These are phyloP conservation scores for Dryadomyces quercus-mongolicae DNA, from an alignment of 2,329 filamentous ascomycete genomes.

Conservation along the genomic window DNA sequence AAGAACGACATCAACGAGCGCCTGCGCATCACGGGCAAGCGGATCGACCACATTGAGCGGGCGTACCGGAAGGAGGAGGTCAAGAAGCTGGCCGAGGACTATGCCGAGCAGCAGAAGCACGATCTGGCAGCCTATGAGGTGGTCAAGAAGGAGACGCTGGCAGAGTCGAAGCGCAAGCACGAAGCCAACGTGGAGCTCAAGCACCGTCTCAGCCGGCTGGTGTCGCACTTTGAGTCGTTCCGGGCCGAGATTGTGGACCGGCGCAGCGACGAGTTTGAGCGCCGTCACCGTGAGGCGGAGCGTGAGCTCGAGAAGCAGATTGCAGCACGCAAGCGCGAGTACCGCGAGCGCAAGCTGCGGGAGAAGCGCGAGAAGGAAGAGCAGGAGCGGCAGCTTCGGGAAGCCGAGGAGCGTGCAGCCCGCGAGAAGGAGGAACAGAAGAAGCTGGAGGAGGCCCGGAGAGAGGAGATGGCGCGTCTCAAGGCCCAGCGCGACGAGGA, in stretches of 20 bases:
- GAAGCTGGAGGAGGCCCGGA: slow-evolving; percentile 67
- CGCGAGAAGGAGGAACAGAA: slow-evolving; percentile 80
- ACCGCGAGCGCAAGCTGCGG: slow-evolving; percentile 67
- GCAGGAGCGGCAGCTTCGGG: slow-evolving; percentile 61
- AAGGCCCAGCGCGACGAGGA: slow-evolving; percentile 55
- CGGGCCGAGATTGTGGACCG: slow-evolving; percentile 71
- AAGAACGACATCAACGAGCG: slow-evolving; percentile 93
- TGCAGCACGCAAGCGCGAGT: slow-evolving; percentile 74
- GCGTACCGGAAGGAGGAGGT: slow-evolving; percentile 91
- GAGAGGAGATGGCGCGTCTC: slow-evolving; percentile 53
- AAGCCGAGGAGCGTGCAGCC: slow-evolving; percentile 74
- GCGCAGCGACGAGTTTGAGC: slow-evolving; percentile 91
- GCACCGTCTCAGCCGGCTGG: slow-evolving; percentile 75
- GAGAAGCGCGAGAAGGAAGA: slow-evolving; percentile 81
- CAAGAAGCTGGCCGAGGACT: slow-evolving; percentile 82
- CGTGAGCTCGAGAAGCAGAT: slow-evolving; percentile 90
- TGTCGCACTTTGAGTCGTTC: slow-evolving; percentile 77
- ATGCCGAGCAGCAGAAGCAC: slow-evolving; percentile 65
- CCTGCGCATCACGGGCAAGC: slow-evolving; percentile 83
- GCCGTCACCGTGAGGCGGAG: slow-evolving; percentile 81
- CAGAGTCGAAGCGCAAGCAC: slow-evolving; percentile 77
- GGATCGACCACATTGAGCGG: slow-evolving; percentile 92
- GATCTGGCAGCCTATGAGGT: slow-evolving; percentile 74
- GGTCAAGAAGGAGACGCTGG: slow-evolving; percentile 63
- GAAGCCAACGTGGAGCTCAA: slow-evolving; percentile 87